Percentiles rank a stretch among this genome's conserved stretches.
phyloP scores from a whole-genome alignment of 108 stramenopile species.

The Nitzschia putrida region DNA sequence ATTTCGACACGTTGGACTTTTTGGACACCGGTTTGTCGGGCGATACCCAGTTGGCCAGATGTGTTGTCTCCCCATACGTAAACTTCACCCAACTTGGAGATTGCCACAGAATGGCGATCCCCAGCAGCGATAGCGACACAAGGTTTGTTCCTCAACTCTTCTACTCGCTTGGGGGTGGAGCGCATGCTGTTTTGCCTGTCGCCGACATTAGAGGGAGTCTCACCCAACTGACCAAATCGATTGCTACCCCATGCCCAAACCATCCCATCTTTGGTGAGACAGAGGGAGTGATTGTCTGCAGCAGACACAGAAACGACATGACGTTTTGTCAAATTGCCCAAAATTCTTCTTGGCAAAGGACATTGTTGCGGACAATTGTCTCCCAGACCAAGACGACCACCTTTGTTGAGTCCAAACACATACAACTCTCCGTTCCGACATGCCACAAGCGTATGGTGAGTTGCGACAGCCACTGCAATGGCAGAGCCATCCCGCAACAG shows the following conservation, averaged over 20 bases:
- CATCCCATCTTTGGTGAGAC: constrained; percentile 58
- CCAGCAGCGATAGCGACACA: constrained; percentile 79
- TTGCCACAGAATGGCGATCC: constrained; percentile 78
- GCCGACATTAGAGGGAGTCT: constrained; percentile 3
- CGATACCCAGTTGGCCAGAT: constrained; percentile 68
- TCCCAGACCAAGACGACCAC: constrained; percentile 75
- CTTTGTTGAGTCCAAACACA: constrained; percentile 79
- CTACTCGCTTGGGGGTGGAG: constrained; percentile 70
- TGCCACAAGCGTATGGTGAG: constrained; percentile 78
- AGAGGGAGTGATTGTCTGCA: constrained; percentile 84
- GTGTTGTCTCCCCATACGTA: constrained; percentile 86
- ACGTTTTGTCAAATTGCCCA: constrained; percentile 52
- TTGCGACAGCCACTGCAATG: constrained; percentile 66
- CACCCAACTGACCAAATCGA: constrained; percentile 82
- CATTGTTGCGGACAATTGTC: constrained; percentile 54
- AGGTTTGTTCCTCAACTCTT: constrained; percentile 56
- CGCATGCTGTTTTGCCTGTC: constrained; percentile 29
- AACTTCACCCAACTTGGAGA: constrained; percentile 69
- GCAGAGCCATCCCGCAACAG: constrained; percentile 55
- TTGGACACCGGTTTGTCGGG: constrained; percentile 36
- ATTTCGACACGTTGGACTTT: constrained; percentile 70
- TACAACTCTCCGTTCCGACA: constrained; percentile 69
- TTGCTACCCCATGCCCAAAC: constrained; percentile 82
- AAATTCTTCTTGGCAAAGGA: constrained; percentile 63
- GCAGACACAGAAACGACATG: constrained; percentile 70